Conservation (phyloP, 208 protist species). For the Eutreptiella sp. region DNA sequence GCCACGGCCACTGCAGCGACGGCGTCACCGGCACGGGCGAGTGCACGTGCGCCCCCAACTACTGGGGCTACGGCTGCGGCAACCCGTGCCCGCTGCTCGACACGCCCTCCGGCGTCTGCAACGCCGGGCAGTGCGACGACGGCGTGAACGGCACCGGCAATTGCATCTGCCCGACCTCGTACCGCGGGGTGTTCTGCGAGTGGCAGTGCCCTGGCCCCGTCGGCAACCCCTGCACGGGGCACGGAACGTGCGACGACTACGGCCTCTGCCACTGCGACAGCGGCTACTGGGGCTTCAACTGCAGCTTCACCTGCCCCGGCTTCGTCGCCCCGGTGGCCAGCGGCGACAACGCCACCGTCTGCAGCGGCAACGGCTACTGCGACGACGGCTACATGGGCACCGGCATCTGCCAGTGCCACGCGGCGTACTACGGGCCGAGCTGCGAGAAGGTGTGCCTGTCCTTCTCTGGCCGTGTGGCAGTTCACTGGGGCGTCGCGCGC, state of each 20-base stretch:
- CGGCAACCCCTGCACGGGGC: neutral
- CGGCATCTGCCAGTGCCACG: slow-evolving; percentile 21
- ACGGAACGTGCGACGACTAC: neutral
- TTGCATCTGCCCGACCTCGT: neutral
- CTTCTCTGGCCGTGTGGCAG: too few relatives aligned
- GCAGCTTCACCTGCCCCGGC: neutral
- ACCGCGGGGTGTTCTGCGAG: slow-evolving; percentile 5
- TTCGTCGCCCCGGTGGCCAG: too few relatives aligned
- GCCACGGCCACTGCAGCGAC: too few relatives aligned
- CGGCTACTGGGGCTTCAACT: slow-evolving; percentile 28
- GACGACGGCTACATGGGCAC: slow-evolving; percentile 7
- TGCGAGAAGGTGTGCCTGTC: neutral
- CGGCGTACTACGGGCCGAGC: neutral
- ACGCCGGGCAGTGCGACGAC: slow-evolving; percentile 1
- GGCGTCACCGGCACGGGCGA: slow-evolving; percentile 5
- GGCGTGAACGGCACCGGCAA: neutral
- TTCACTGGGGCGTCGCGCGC: too few relatives aligned
- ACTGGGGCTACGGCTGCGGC: neutral
- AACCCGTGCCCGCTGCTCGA: neutral
- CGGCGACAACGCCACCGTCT: slow-evolving; percentile 1
- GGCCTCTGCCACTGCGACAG: neutral
- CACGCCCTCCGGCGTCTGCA: neutral
- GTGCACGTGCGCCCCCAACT: slow-evolving; percentile 11
- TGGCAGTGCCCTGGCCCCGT: slow-evolving; percentile 5
- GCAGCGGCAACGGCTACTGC: slow-evolving; percentile 4